Evolutionary conservation across 2,329 filamentous ascomycete species (phyloP), one percentile per base, ranked within the genome.

Genomic region (Bipolaris zeicola): DNA sequence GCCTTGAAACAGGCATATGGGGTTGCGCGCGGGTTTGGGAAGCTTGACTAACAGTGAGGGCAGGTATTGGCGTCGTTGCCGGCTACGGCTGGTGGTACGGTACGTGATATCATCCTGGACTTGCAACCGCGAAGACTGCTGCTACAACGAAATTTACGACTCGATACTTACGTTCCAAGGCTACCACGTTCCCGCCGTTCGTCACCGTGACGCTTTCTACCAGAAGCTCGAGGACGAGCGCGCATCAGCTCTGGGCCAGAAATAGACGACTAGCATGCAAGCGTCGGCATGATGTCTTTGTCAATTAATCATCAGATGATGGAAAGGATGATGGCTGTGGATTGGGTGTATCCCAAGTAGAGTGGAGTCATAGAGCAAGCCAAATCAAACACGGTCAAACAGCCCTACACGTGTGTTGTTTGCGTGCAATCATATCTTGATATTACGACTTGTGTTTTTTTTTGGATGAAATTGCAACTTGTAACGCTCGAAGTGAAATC

Each of bases 31-130:
- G 13, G 18, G 26, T n/a, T 24, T 46, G 52, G 38, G 49, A 41
- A 67, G 56, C 62, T 65, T 43, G 37, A 53, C 69, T 74, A 62
- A 74, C 64, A 46, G 56, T 56, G 51, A 43, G 45, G 39, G 45
- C 64, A 87, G 85, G 85, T 76, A 83, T 88, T 74, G 85, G 86
- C 69, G 81, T 83, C 64, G 79, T 84, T 65, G 80, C 81, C 75
- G 87, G 85, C 67, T 89, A 88, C 77, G 81, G 83, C 73, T 89
- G 83, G 81, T 89, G 86, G 87, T 89, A 89, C 79, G 86, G 79
- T 81, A 81, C 62, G 80, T 82, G 71, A 69, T 57, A 28, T 47
- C 31, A 37, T 16, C 10, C 47, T 28, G 44, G 46, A 20, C 46
- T 44, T 28, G 16, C 42, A 13, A 6, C 38, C 14, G 38, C 20